Conservation (phyloP, 2,329 filamentous ascomycete species). For the Cordyceps militaris region DNA sequence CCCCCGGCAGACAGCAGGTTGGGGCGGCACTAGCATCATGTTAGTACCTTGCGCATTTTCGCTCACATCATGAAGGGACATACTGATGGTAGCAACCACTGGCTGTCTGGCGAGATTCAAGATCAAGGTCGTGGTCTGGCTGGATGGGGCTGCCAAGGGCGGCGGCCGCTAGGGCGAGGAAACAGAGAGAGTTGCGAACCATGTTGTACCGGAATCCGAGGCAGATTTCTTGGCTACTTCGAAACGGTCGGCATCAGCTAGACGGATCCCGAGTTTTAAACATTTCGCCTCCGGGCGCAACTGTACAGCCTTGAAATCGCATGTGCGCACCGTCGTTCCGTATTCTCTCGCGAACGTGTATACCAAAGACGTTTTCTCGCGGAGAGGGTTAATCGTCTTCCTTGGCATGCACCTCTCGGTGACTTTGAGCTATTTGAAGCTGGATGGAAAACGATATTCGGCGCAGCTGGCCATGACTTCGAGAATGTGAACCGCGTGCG, state of each 20-base stretch:
- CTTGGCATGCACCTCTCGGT: not conserved
- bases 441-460: not conserved
- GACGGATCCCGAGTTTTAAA: not conserved
- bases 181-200: not conserved
- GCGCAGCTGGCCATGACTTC: not conserved
- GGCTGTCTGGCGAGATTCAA: not conserved
- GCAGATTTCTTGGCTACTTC: not conserved
- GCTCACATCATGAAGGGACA: not conserved
- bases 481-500: not conserved
- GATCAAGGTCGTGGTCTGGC: not conserved
- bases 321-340: not conserved
- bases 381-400: not conserved
- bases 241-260: not conserved
- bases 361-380: not conserved
- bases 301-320: not conserved
- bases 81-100: not conserved
- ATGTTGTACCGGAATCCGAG: not conserved
- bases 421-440: not conserved
- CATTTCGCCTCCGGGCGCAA: not conserved
- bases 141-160: not conserved
- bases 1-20: not conserved
- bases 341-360: not conserved
- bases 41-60: not conserved
- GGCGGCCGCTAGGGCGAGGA: not conserved
- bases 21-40: not conserved